Evolutionary conservation across 169 alveolate species (phyloP), one percentile per base, ranked within the genome.

Genomic region (Plasmodium chabaudi): DNA sequence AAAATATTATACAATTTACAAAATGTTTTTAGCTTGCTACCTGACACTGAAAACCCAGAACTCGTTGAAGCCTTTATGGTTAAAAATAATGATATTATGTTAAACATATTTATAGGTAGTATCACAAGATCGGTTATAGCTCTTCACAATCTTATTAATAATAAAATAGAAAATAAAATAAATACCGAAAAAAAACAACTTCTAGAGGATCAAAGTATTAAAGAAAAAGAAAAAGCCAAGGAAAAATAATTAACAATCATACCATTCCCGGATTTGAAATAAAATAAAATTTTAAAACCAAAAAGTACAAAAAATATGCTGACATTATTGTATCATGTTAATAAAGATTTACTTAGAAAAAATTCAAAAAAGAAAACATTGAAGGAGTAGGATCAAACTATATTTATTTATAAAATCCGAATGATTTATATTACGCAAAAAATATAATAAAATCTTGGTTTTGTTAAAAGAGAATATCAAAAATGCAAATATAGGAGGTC

Each of bases 21-120:
- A 97, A 99, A 98, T 88, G 97, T 98, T 17, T 97, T 98, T 88
- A 98, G 98, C 92, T 75, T 97, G 63, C 93, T 97, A 39, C 99
- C 99, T 3, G 97, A 98, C 73, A 92, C 95, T 13, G 96, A 93
- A 27, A 88, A 93, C 42, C 97, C 96, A 9, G 97, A 96, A 47
- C 77, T 97, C 6, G 87, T 93, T 49, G 94, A 95, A 82, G 97
- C 99, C 13, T 98, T 98, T 92, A 94, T 98, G 57, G 94, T 95
- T 12, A 97, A 97, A 88, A 96, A 97, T 91, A 98, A 98, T 89
- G 99, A 98, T 92, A 94, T 96, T 59, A 95, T 97, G 96, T 93
- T 97, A 65, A 94, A 97, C 2, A 94, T 97, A n/a, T 98, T 97
- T 89, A 96, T 98, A 19, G 97, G 98, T 44, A 95, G 98, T 69